A percentile compares a stretch with the other conserved stretches of the same genome.
These are phyloP conservation scores for Evernia prunastri DNA, from an alignment of 495 filamentous ascomycete species.

Conservation along the genomic window DNA sequence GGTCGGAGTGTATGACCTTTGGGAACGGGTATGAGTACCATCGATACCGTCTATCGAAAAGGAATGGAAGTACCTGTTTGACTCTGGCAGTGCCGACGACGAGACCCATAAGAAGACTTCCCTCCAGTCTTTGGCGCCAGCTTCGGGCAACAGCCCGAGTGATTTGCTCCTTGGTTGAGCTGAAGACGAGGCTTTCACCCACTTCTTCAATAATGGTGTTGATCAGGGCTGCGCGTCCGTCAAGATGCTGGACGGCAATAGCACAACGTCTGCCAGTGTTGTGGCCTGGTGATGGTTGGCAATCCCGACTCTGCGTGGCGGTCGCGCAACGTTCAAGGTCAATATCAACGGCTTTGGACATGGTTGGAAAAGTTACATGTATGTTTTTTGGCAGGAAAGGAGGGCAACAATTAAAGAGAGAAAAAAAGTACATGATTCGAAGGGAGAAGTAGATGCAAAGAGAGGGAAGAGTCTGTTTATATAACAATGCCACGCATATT, in stretches of 20 bases:
- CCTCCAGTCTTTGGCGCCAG: not conserved
- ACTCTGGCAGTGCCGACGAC: not conserved
- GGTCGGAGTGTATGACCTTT: not conserved
- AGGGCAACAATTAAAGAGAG: not conserved
- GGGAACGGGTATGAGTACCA: not conserved
- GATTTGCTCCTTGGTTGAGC: not conserved
- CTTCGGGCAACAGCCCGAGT: not conserved
- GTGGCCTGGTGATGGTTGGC: not conserved
- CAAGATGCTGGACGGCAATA: not conserved
- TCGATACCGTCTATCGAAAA: not conserved
- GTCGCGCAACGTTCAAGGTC: not conserved
- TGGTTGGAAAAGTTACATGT: not conserved
- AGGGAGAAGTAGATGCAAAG: too few species aligned
- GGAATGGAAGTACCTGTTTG: not conserved
- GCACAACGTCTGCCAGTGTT: not conserved
- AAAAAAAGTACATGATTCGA: too few species aligned
- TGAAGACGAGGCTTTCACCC: not conserved
- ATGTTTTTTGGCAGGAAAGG: not conserved
- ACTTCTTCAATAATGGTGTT: not conserved
- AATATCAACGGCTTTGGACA: not conserved
- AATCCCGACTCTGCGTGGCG: not conserved
- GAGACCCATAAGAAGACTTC: not conserved
- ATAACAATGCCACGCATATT: not conserved
- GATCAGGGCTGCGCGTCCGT: not conserved
- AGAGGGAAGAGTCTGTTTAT: not conserved